Conservation (phyloP, 805 yeast species). For the Spathaspora passalidarum region DNA sequence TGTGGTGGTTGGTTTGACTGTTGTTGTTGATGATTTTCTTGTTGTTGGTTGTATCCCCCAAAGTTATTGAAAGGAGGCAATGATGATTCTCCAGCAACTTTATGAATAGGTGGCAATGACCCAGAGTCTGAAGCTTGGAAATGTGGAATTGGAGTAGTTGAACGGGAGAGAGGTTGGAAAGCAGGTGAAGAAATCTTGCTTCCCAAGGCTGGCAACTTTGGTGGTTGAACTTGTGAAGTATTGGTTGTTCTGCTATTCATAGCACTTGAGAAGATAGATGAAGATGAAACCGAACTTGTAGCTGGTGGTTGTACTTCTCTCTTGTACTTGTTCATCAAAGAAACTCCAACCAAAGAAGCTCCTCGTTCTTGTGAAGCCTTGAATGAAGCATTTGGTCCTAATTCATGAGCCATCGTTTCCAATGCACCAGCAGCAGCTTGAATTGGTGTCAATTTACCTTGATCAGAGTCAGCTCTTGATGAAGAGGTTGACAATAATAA, state of each 20-base stretch:
- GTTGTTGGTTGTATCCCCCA: slow-evolving; percentile 1
- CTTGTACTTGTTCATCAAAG: slow-evolving; percentile 33
- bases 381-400: slow-evolving; percentile 44
- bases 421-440: slow-evolving; percentile 44
- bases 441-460: slow-evolving; percentile 13
- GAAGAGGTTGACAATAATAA: slow-evolving; percentile 53
- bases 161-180: slow-evolving; percentile 41
- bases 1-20: slow-evolving; percentile 7
- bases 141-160: slow-evolving; percentile 7
- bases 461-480: slow-evolving; percentile 22
- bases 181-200: slow-evolving; percentile 38
- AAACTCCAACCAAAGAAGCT: slow-evolving; percentile 14
- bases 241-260: slow-evolving; percentile 13
- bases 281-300: slow-evolving; percentile 2
- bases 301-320: slow-evolving; percentile 10
- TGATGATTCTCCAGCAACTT: slow-evolving; percentile 1
- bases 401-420: slow-evolving; percentile 40
- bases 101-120: slow-evolving; percentile 9
- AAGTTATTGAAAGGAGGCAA: slow-evolving; percentile 2
- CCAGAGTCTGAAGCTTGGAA: neutral
- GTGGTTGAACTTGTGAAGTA: slow-evolving; percentile 24
- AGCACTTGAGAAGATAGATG: slow-evolving; percentile 38
- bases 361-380: slow-evolving; percentile 13
- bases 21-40: slow-evolving; percentile 8
- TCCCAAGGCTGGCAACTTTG: slow-evolving; percentile 34